Evolutionary conservation across 2,329 filamentous ascomycete genomes (phyloP).

Genomic region (Coniella lustricola): DNA sequence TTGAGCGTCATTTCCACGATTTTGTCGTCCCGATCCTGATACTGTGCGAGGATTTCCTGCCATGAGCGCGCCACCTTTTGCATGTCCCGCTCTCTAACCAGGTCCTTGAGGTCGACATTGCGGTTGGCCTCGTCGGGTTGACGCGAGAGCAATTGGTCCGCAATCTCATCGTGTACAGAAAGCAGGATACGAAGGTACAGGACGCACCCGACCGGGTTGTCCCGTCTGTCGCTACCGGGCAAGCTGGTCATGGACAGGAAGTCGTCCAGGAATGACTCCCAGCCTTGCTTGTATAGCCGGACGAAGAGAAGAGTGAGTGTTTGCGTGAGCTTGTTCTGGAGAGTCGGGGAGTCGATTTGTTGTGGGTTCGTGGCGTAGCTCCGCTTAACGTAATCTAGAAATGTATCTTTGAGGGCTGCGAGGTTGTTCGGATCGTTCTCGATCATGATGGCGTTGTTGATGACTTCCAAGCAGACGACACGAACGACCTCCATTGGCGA

Average conservation of each 20-base stretch:
- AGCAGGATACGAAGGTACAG: conserved; percentile 84
- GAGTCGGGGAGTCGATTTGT: conserved; percentile 60
- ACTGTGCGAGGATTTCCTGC: conserved; percentile 81
- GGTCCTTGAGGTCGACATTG: conserved; percentile 85
- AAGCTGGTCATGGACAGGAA: conserved; percentile 68
- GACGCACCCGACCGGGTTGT: conserved; percentile 69
- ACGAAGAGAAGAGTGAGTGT: conserved; percentile 92
- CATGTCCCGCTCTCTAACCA: conserved; percentile 80
- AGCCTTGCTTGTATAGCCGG: conserved; percentile 74
- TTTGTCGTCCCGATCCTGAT: conserved; percentile 60
- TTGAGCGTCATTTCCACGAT: conserved; percentile 84
- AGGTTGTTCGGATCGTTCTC: conserved; percentile 70
- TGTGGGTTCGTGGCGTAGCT: conserved; percentile 59
- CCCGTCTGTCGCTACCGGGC: conserved; percentile 49
- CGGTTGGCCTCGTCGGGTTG: conserved; percentile 73
- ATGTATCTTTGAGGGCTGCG: conserved; percentile 67
- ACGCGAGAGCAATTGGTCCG: conserved; percentile 78
- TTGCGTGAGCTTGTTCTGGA: conserved; percentile 97
- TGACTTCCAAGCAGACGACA: conserved; percentile 81
- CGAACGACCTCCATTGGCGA: conserved; percentile 76
- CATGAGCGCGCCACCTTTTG: conserved; percentile 82
- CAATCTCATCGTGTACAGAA: conserved; percentile 95
- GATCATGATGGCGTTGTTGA: conserved; percentile 84
- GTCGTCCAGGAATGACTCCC: conserved; percentile 88
- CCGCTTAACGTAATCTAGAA: conserved; percentile 74